These are phyloP conservation scores for Penicillium flavigenum DNA, from an alignment of 495 filamentous ascomycete genomes.

Conservation along the genomic window DNA sequence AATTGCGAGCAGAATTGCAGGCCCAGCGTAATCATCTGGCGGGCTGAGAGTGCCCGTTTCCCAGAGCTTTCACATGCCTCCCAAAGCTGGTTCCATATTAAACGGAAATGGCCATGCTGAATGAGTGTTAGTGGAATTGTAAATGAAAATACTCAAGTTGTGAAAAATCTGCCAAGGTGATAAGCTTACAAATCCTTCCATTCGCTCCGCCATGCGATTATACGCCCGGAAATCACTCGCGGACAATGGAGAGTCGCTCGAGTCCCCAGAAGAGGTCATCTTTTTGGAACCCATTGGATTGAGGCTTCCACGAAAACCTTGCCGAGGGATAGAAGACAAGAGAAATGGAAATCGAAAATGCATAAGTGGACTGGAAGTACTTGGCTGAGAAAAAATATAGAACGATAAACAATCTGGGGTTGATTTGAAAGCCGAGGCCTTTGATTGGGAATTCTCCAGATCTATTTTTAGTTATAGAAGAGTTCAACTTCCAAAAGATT, in stretches of 20 bases:
- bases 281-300: slow-evolving; percentile 14
- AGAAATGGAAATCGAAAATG: slow-evolving; percentile 14
- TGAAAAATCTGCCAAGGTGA: slow-evolving; percentile 5
- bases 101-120: slow-evolving; percentile 75
- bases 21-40: slow-evolving; percentile 62
- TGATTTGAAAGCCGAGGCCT: slow-evolving; percentile 27
- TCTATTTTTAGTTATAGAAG: background rate
- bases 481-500: background rate
- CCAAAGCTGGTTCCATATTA: slow-evolving; percentile 68
- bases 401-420: background rate
- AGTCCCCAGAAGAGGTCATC: background rate
- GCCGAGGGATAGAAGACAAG: background rate
- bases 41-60: slow-evolving; percentile 59
- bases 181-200: slow-evolving; percentile 67
- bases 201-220: slow-evolving; percentile 72
- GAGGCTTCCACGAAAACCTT: slow-evolving; percentile 2
- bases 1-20: slow-evolving; percentile 67
- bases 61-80: slow-evolving; percentile 55
- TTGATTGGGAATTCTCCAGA: slow-evolving; percentile 16
- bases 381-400: slow-evolving; percentile 8
- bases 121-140: slow-evolving; percentile 12
- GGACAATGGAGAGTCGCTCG: slow-evolving; percentile 36
- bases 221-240: slow-evolving; percentile 60
- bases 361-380: slow-evolving; percentile 23
- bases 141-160: background rate